Conservation (phyloP, 306 rosid genomes). For the Begonia loranthoides region DNA sequence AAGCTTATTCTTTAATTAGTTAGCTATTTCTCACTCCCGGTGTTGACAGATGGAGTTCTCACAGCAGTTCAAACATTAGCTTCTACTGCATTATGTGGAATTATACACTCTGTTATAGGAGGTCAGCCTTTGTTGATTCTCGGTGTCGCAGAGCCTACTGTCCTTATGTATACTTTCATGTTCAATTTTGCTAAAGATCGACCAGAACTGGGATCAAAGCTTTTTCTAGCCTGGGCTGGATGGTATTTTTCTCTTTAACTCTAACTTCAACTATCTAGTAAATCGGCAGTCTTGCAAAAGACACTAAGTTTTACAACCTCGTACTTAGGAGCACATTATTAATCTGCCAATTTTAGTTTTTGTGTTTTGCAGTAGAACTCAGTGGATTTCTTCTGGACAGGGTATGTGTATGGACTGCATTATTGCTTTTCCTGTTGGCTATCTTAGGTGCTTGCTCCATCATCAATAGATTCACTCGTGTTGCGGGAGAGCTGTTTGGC, state of each 20-base stretch:
- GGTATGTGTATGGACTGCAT: constrained; percentile 73
- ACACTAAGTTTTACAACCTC: too few relatives aligned
- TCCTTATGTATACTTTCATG: constrained; percentile 75
- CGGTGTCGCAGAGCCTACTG: constrained; percentile 83
- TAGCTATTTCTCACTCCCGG: neutral
- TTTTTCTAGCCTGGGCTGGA: constrained; percentile 71
- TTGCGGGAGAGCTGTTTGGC: constrained; percentile 75
- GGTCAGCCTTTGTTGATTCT: constrained; percentile 79
- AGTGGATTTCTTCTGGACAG: constrained; percentile 19
- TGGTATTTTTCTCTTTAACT: constrained; percentile 25
- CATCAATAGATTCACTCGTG: constrained; percentile 71
- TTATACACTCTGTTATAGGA: constrained; percentile 65
- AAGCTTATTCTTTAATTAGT: too few relatives aligned
- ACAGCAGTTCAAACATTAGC: constrained; percentile 83
- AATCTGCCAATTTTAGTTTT: too few relatives aligned
- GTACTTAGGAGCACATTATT: too few relatives aligned
- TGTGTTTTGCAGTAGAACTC: too few relatives aligned
- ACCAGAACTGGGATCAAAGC: constrained; percentile 66
- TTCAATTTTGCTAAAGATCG: constrained; percentile 62
- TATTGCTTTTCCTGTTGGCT: constrained; percentile 56
- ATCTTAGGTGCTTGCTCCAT: constrained; percentile 73
- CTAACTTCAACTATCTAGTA: too few relatives aligned
- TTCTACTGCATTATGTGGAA: constrained; percentile 73
- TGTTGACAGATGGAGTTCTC: constrained; percentile 50
- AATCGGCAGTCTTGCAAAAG: too few relatives aligned